Evolutionary conservation across 306 rosid species (phyloP), one percentile per base, ranked within the genome.

Genomic region (Cucurbita maxima): DNA sequence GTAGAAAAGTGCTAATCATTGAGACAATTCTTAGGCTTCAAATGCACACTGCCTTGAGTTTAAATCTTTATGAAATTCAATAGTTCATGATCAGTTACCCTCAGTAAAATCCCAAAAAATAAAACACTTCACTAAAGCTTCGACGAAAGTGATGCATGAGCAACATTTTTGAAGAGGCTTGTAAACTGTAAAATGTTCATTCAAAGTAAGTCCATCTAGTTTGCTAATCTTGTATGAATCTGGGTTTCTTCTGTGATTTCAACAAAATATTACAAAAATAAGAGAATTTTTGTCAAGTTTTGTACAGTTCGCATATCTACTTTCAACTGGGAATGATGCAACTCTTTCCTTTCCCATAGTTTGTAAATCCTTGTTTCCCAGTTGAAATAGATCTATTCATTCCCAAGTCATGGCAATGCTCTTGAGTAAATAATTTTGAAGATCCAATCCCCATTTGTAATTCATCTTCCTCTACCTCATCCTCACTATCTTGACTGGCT

Each of bases 341-440:
- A 64, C 69, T 67, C 15, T 76, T 81, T 44, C 81, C 84, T 72
- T 78, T 79, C 22, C 47, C 85, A 59, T 78, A 55, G 72, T 77
- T 84, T 18, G 84, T 50, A 71, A 80, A 55, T 69, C 72, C 76
- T 50, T 84, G 57, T 73, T 83, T 80, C 38, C 86, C 86, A 8
- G 83, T 72, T 72, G 84, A 84, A 75, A 54, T 77, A 3, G 85
- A 84, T 78, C 88, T 84, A 69, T 64, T 82, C 80, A 84, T 63
- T 53, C 52, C 71, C 81, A 71, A 53, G 73, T 60, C 74, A 69
- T 76, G 71, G 34, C 73, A 71, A 51, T 45, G 43, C 22, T 68
- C 72, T 69, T 69, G 82, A 14, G 67, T 77, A 41, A 12, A 76
- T 43, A 22, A 76, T 76, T 76, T 80, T 43, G 88, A 84, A 10